Conservation (phyloP, 2,329 filamentous ascomycete species). For the Nannizziopsis barbatae region DNA sequence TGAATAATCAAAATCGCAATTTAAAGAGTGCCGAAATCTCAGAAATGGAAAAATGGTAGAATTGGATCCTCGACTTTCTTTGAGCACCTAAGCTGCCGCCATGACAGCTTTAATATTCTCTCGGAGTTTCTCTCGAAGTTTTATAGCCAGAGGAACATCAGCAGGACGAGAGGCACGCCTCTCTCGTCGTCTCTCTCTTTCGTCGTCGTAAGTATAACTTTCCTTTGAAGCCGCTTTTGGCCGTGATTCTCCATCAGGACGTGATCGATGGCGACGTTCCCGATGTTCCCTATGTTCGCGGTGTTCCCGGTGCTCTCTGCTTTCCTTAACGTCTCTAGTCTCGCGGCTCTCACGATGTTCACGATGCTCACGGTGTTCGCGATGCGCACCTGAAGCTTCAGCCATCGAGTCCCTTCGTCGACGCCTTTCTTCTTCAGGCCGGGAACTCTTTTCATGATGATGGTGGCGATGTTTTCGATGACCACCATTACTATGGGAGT, state of each 20-base stretch:
- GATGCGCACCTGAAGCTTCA: not conserved
- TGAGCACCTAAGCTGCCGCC: slow-evolving; percentile 6
- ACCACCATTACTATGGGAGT: slow-evolving; percentile 20
- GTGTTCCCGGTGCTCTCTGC: not conserved
- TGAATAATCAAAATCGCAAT: not conserved
- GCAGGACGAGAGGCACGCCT: slow-evolving; percentile 4
- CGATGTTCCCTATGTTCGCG: not conserved
- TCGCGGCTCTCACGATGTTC: not conserved
- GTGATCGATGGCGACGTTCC: slow-evolving; percentile 5
- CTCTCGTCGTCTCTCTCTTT: slow-evolving; percentile 7
- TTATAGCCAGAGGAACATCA: slow-evolving; percentile 6
- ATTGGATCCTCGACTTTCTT: not conserved
- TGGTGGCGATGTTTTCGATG: slow-evolving; percentile 15
- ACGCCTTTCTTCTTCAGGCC: slow-evolving; percentile 4
- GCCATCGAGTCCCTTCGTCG: slow-evolving; percentile 4
- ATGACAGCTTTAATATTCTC: slow-evolving; percentile 13
- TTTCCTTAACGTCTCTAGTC: too few species aligned
- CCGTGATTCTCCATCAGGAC: slow-evolving; percentile 3
- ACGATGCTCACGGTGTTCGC: slow-evolving; percentile 4
- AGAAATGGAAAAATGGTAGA: not conserved
- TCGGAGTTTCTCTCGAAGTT: slow-evolving; percentile 11
- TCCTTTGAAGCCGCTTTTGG: slow-evolving; percentile 9
- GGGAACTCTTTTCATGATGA: not conserved
- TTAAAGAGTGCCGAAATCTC: slow-evolving; percentile 6
- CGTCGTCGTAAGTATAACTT: slow-evolving; percentile 10